A percentile compares a stretch with the other conserved stretches of the same genome.
These are phyloP conservation scores for Cryomyces minteri DNA, from an alignment of 495 filamentous ascomycete species.

Conservation along the genomic window DNA sequence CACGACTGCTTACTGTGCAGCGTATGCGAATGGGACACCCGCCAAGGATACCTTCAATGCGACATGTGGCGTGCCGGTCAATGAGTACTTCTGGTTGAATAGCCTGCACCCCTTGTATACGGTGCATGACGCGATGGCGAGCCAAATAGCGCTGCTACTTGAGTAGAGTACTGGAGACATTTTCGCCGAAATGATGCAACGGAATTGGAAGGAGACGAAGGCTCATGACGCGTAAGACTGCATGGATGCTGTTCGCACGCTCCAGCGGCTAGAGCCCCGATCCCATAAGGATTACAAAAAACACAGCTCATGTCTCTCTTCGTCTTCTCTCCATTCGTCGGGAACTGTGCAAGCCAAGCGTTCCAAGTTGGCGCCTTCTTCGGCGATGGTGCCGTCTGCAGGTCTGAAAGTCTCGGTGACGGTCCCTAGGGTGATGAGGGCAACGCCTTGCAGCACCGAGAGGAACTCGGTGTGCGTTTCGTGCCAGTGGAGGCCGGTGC, in stretches of 20 bases:
- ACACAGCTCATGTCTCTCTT: no score
- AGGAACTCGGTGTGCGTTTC: not conserved
- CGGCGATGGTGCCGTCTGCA: not conserved
- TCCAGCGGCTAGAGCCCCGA: no score
- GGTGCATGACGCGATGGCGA: slow-evolving; percentile 39
- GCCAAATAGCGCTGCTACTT: no score
- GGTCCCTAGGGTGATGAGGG: not conserved
- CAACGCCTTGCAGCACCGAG: not conserved
- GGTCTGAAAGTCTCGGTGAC: not conserved
- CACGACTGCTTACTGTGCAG: slow-evolving; percentile 31
- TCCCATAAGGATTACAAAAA: no score
- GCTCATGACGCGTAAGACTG: no score
- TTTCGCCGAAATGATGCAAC: no score
- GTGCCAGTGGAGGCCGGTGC: slow-evolving; percentile 2
- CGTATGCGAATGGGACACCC: slow-evolving; percentile 38
- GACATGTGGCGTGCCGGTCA: slow-evolving; percentile 31
- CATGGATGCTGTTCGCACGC: no score
- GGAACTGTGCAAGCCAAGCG: no score
- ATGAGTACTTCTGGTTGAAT: slow-evolving; percentile 48
- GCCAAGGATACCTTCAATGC: slow-evolving; percentile 25
- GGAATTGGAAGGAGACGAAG: no score
- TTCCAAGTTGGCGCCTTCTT: no score
- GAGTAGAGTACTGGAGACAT: no score
- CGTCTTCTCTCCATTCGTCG: no score
- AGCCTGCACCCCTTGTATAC: slow-evolving; percentile 40